Evolutionary conservation across 805 yeast genomes (phyloP).

Genomic region (Hanseniaspora hatyaiensis): DNA sequence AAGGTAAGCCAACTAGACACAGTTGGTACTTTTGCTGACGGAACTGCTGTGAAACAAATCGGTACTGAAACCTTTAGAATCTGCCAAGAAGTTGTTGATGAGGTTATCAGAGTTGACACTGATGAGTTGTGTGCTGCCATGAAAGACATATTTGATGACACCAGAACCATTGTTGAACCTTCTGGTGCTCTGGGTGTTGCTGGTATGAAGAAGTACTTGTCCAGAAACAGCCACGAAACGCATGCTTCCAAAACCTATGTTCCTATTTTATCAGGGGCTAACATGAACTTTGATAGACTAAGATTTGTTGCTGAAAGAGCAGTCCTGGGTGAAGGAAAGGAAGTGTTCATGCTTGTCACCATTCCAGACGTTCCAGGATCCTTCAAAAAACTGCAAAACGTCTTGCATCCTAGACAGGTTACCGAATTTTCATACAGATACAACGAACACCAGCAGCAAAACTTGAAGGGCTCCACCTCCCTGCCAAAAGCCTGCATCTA

Average conservation of each 20-base stretch:
- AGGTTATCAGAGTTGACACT: slow-evolving; percentile 69
- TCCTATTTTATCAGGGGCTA: slow-evolving; percentile 88
- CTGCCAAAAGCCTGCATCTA: slow-evolving; percentile 60
- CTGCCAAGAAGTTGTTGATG: slow-evolving; percentile 72
- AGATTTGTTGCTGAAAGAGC: slow-evolving; percentile 96
- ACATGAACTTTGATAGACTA: slow-evolving; percentile 93
- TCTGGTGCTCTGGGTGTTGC: slow-evolving; percentile 96
- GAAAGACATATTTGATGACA: slow-evolving; percentile 91
- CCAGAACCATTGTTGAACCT: slow-evolving; percentile 88
- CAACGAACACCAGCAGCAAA: slow-evolving; percentile 33
- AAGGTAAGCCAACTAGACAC: slow-evolving; percentile 45
- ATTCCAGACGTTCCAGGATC: slow-evolving; percentile 93
- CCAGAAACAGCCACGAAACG: slow-evolving; percentile 53
- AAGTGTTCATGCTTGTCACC: slow-evolving; percentile 78
- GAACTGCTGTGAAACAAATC: slow-evolving; percentile 83
- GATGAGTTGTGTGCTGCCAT: slow-evolving; percentile 96
- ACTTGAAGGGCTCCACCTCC: slow-evolving; percentile 25
- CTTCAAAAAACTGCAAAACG: slow-evolving; percentile 60
- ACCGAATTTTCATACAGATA: slow-evolving; percentile 91
- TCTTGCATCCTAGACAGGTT: slow-evolving; percentile 76
- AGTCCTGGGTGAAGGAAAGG: slow-evolving; percentile 95
- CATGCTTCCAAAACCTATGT: slow-evolving; percentile 62
- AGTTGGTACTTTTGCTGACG: slow-evolving; percentile 98
- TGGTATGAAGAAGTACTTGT: slow-evolving; percentile 75
- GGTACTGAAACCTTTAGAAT: slow-evolving; percentile 89